Evolutionary conservation across 2,329 filamentous ascomycete species (phyloP), one percentile per base, ranked within the genome.

Genomic region (Calonectria crousiana): DNA sequence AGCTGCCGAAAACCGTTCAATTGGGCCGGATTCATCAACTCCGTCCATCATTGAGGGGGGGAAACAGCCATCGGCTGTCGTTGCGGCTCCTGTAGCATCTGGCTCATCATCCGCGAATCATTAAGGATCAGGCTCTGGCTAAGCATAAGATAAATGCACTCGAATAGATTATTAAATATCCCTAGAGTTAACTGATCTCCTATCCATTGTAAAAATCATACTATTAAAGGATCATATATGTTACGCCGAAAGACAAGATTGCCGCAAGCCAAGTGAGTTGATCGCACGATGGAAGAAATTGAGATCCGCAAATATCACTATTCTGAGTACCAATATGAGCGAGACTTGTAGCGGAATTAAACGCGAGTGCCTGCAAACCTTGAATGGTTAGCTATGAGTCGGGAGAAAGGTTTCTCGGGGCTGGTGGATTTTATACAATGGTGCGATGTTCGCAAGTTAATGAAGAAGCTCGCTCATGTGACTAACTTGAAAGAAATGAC

Each of bases 1-100:
- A 56, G 47, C 51, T 3, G 28, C 71, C 2, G 49, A 69, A 23
- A 56, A n/a, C 13, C 65, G 56, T 30, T 44, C 66, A 3, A 47
- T 65, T 26, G 53, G 49, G 14, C 26, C 56, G 13, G 38, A n/a
- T 4, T 56, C 66, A 18, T 69, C 71, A 11, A 73, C 47, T 9
- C 71, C 71, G 13, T 73, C 71, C 4, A 30, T 69, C 0, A 20
- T 73, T 4, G 71, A 73, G 13, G 53, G 51, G 10, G 71, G 71
- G 18, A 73, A 73, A 20, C 56, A 73, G 34, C 14, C 9, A 3
- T 38, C 71, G 6, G 26, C 44, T 28, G 69, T 69, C 10, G 32
- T 64, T 28, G 44, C 56, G 9, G 23, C n/a, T 13, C 44, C 41
- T 51, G 23, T 32, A 8, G 67, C 10, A 14, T 52, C 67, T 44